These are phyloP conservation scores for Babesia ovata DNA, from an alignment of 169 alveolate genomes.

Conservation along the genomic window DNA sequence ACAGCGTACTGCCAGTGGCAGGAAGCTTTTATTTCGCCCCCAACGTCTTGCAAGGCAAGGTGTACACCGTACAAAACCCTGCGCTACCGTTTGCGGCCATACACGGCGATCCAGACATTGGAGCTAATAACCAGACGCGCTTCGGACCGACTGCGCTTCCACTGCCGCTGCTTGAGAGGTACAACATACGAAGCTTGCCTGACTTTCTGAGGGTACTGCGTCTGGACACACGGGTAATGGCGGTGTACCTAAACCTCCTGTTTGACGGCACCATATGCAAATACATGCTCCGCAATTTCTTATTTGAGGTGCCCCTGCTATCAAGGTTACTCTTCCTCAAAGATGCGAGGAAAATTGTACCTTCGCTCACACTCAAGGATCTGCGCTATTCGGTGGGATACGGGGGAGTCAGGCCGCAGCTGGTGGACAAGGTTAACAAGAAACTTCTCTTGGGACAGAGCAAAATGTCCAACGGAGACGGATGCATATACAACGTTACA, in stretches of 20 bases:
- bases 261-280: constrained; percentile 75
- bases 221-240: constrained; percentile 72
- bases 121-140: constrained; percentile 74
- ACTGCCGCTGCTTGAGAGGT: constrained; percentile 82
- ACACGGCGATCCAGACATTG: constrained; percentile 88
- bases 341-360: constrained; percentile 83
- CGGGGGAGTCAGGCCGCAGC: constrained; percentile 88
- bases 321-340: constrained; percentile 75
- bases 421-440: constrained; percentile 75
- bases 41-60: constrained; percentile 79
- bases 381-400: constrained; percentile 81
- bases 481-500: constrained; percentile 81
- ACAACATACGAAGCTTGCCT: constrained; percentile 73
- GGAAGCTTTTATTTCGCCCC: constrained; percentile 85
- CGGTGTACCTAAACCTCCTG: constrained; percentile 76
- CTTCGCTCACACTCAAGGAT: constrained; percentile 76
- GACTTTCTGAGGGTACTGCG: constrained; percentile 77
- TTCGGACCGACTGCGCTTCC: constrained; percentile 88
- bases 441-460: constrained; percentile 85
- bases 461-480: constrained; percentile 77
- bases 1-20: constrained; percentile 84
- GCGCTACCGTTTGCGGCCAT: constrained; percentile 85
- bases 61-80: constrained; percentile 85
- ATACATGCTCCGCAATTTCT: constrained; percentile 77
- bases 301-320: constrained; percentile 81